These are phyloP conservation scores for Taiozyma sp. DNA, from an alignment of 1,139 yeast species.

Conservation along the genomic window DNA sequence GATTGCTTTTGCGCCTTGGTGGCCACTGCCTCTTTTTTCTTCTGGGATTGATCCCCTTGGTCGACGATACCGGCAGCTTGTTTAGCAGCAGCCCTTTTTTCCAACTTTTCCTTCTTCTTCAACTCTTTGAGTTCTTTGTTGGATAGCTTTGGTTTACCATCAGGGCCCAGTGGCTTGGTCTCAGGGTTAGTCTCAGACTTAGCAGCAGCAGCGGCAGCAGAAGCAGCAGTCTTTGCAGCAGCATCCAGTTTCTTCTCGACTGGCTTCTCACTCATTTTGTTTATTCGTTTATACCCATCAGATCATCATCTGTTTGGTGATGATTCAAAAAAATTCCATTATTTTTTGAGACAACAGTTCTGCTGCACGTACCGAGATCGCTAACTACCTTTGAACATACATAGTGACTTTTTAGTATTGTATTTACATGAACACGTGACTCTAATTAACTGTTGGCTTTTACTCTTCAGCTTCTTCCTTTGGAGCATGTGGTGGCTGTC, in stretches of 20 bases:
- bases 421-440: background rate
- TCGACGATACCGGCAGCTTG: conserved; percentile 45
- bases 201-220: background rate
- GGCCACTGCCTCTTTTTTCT: conserved; percentile 4
- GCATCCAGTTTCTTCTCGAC: background rate
- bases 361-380: background rate
- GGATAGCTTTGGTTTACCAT: conserved; percentile 34
- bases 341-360: background rate
- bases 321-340: background rate
- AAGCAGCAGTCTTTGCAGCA: background rate
- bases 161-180: background rate
- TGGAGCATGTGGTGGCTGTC: conserved; percentile 5
- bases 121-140: conserved; percentile 84
- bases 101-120: conserved; percentile 86
- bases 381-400: background rate
- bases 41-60: conserved; percentile 31
- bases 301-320: background rate
- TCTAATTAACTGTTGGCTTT: background rate
- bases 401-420: background rate
- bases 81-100: conserved; percentile 71
- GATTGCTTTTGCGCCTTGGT: conserved; percentile 9
- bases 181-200: background rate
- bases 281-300: too few species aligned
- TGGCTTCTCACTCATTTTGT: conserved; percentile 3
- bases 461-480: background rate